Evolutionary conservation across 345 rosid species (phyloP), one percentile per base, ranked within the genome.

Genomic region (Moricandia arvensis): DNA sequence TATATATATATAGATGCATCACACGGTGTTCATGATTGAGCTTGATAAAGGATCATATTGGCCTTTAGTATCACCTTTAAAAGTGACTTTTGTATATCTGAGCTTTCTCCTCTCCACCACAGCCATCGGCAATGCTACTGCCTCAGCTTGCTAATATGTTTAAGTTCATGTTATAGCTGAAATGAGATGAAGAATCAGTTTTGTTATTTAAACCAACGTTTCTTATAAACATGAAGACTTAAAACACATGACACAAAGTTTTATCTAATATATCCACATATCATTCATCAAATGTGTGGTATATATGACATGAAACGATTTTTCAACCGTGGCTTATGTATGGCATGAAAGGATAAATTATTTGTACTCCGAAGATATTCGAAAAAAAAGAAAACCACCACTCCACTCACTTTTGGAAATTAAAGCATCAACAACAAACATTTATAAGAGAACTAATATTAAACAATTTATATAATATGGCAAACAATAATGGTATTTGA

Each of bases 251-350:
- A 2, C 11, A 38, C 16, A 41, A 11, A 41, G 13, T 41, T 41
- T 41, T 11, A 41, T 43, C 51, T 43, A 43, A 43, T 13, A 43
- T 4, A 43, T 43, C 16, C 51, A 43, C 51, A 1, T 43, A 43
- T 13, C 51, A 43, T 12, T 43, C 16, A 12, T 12, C 51, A 43
- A 43, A 12, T 43, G 12, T 43, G 49, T 43, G 49, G 15, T 43
- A 13, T 43, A 43, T 13, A 59, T 68, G 67, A 71, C 73, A 65
- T 38, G 72, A 41, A 72, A 27, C 65, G 73, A 72, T 66, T 72
- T 78, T 72, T 71, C 54, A 6, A 77, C 67, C 34, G 67, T 59
- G 59, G 30, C 49, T 21, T 64, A 77, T 68, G 63, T 64, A 71
- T 68, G 68, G 51, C 26, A 35, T 59, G 37, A 43, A 13, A 66